Conservation (phyloP, 2,329 filamentous ascomycete genomes). For the Arthroderma uncinatum region DNA sequence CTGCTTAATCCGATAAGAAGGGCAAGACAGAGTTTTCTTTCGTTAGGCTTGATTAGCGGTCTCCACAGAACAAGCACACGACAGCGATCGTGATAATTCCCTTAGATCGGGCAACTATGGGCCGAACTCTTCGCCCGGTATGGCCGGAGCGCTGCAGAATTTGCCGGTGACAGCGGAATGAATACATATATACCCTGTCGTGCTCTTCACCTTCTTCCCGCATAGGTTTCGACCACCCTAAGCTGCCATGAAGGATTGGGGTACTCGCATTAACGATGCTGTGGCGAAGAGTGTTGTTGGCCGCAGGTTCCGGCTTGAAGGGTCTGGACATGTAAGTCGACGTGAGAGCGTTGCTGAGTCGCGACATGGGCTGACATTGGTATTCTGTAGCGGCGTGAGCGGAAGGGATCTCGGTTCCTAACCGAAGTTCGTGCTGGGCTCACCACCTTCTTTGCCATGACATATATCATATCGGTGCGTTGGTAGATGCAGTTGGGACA, state of each 20-base stretch:
- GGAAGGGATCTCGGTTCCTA: constrained; percentile 65
- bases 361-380: constrained; percentile 4
- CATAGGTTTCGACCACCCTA: too few species aligned
- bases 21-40: background rate
- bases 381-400: constrained; percentile 48
- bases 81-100: background rate
- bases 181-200: background rate
- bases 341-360: constrained; percentile 6
- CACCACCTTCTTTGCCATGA: constrained; percentile 70
- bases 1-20: background rate
- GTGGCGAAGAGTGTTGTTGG: constrained; percentile 58
- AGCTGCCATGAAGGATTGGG: constrained; percentile 27
- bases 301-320: constrained; percentile 67
- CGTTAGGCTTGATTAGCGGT: background rate
- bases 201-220: too few species aligned
- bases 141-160: background rate
- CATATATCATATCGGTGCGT: constrained; percentile 64
- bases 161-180: background rate
- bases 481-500: constrained; percentile 24
- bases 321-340: constrained; percentile 61
- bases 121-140: background rate
- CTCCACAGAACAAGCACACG: background rate
- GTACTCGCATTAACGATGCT: constrained; percentile 42
- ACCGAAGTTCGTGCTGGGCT: constrained; percentile 76
- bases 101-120: background rate